Conservation (phyloP, 352 stramenopile species). For the Globisporangium iwayamae region DNA sequence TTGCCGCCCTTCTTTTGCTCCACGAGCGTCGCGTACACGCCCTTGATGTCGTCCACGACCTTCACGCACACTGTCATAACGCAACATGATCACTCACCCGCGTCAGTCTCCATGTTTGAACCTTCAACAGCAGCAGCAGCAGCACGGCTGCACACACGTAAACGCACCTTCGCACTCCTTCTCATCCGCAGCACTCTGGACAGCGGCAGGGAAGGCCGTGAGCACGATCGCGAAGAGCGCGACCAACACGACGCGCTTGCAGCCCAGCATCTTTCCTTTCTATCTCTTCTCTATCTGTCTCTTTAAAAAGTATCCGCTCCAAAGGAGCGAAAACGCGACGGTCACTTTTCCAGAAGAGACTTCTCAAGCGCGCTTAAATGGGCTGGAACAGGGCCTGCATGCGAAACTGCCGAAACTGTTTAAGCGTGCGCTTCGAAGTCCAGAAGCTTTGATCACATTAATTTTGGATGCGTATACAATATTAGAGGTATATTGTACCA, state of each 20-base stretch:
- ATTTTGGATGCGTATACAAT: neutral
- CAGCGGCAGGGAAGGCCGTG: slow-evolving; percentile 19
- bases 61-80: slow-evolving; percentile 84
- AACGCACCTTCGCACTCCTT: slow-evolving; percentile 89
- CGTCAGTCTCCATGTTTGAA: neutral
- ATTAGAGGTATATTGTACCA: neutral
- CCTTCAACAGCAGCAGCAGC: neutral
- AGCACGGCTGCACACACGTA: neutral
- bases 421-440: slow-evolving; percentile 1
- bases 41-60: slow-evolving; percentile 87
- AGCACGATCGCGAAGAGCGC: slow-evolving; percentile 67
- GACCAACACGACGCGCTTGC: slow-evolving; percentile 58
- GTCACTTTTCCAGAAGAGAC: slow-evolving; percentile 10
- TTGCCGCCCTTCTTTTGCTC: slow-evolving; percentile 76
- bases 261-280: slow-evolving; percentile 40
- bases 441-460: neutral
- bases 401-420: neutral
- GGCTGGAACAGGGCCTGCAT: neutral
- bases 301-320: slow-evolving; percentile 17
- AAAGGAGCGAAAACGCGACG: neutral
- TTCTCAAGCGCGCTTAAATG: slow-evolving; percentile 24
- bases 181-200: slow-evolving; percentile 51
- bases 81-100: neutral
- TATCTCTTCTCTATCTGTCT: slow-evolving; percentile 8
- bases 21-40: slow-evolving; percentile 54